Percentiles rank a stretch among this genome's conserved stretches.
These are phyloP conservation scores for Dothideomycetes sp. DNA, from an alignment of 2,329 filamentous ascomycete species.

Conservation along the genomic window DNA sequence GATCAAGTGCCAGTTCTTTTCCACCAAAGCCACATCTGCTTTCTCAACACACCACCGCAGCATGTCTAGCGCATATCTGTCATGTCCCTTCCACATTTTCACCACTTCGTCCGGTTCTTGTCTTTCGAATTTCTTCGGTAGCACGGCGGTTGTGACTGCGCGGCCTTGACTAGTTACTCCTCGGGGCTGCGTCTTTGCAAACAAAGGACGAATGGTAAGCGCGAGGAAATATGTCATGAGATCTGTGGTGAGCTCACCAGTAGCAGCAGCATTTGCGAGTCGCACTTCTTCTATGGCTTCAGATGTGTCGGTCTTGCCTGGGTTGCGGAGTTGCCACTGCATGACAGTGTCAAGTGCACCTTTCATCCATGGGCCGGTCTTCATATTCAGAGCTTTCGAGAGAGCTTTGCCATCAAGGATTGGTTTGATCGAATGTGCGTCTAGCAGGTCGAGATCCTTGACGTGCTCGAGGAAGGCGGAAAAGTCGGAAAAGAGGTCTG, in stretches of 20 bases:
- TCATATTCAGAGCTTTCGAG: constrained; percentile 54
- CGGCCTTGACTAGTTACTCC: constrained; percentile 50
- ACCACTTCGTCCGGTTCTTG: constrained; percentile 32
- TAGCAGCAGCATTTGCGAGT: constrained; percentile 20
- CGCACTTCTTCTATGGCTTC: constrained; percentile 39
- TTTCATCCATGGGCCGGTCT: constrained; percentile 77
- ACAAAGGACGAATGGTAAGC: constrained; percentile 57
- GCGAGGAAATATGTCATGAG: constrained; percentile 50
- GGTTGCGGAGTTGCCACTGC: constrained; percentile 82
- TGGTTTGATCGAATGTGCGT: constrained; percentile 40
- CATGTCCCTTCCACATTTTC: constrained; percentile 52
- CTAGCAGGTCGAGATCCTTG: constrained; percentile 40
- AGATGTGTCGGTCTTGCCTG: constrained; percentile 49
- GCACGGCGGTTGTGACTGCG: constrained; percentile 39
- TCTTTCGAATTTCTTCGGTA: constrained; percentile 29
- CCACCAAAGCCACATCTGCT: constrained; percentile 43
- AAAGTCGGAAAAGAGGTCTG: constrained; percentile 44
- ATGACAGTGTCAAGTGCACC: constrained; percentile 69
- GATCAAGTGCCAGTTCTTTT: constrained; percentile 56
- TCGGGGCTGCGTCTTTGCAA: constrained; percentile 47
- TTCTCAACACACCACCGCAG: constrained; percentile 52
- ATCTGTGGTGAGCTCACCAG: constrained; percentile 42
- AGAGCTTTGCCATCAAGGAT: constrained; percentile 66
- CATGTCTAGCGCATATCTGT: constrained; percentile 44
- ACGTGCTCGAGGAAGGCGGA: constrained; percentile 45